Conservation (phyloP, 2,329 filamentous ascomycete genomes). For the Cladosporium sp. region DNA sequence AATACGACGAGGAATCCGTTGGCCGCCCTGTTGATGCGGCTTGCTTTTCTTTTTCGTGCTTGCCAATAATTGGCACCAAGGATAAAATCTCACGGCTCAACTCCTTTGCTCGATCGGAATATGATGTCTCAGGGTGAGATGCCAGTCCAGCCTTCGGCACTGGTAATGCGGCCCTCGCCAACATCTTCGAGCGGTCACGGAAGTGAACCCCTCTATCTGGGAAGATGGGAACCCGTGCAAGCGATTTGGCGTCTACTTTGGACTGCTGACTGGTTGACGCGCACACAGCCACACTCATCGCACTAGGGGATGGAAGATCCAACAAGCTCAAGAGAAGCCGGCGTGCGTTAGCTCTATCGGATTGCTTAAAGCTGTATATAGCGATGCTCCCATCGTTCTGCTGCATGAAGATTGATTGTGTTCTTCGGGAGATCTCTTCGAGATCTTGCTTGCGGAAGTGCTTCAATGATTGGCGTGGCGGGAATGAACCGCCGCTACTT, state of each 20-base stretch:
- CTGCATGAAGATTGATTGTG: slow-evolving; percentile 17
- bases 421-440: slow-evolving; percentile 17
- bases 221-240: background rate
- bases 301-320: slow-evolving; percentile 9
- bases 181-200: slow-evolving; percentile 2
- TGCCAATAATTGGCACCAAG: background rate
- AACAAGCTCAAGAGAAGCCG: slow-evolving; percentile 19
- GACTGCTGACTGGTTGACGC: background rate
- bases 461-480: background rate
- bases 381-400: slow-evolving; percentile 8
- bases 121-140: background rate
- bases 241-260: background rate
- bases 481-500: background rate
- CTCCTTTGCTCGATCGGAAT: background rate
- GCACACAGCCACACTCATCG: background rate
- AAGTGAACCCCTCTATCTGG: slow-evolving; percentile 3
- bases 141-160: background rate
- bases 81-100: background rate
- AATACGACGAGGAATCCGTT: background rate
- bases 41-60: background rate
- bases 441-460: slow-evolving; percentile 19
- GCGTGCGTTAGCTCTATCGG: slow-evolving; percentile 13
- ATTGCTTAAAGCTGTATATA: slow-evolving; percentile 15
- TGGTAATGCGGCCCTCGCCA: background rate
- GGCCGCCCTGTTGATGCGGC: background rate